These are phyloP conservation scores for Carex sylvatica DNA, from an alignment of 202 grass and related monocot species.

Conservation along the genomic window DNA sequence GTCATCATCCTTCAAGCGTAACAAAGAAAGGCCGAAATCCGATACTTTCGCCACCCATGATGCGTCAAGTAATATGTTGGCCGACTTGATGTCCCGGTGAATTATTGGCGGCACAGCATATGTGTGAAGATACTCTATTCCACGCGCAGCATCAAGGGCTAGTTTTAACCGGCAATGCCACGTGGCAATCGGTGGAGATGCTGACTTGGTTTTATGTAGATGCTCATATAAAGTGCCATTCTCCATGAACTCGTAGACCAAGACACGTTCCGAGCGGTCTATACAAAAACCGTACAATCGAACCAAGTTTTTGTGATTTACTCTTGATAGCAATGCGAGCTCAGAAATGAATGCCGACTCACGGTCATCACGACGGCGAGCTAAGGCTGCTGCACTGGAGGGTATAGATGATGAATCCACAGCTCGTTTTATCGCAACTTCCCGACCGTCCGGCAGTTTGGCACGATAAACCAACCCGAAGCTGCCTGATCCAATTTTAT, in stretches of 20 bases:
- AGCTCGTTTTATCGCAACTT: constrained; percentile 79
- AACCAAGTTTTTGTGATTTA: constrained; percentile 92
- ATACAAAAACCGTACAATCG: constrained; percentile 75
- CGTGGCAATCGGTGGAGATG: constrained; percentile 41
- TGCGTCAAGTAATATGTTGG: constrained; percentile 73
- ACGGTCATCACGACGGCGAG: constrained; percentile 24
- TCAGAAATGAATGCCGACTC: constrained; percentile 76
- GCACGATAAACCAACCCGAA: constrained; percentile 82
- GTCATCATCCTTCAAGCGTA: neutral
- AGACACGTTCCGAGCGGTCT: constrained; percentile 57
- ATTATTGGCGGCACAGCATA: constrained; percentile 88
- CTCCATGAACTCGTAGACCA: constrained; percentile 87
- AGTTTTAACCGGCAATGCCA: constrained; percentile 65
- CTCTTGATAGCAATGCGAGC: constrained; percentile 69
- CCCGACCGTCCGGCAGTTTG: constrained; percentile 49
- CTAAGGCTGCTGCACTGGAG: constrained; percentile 19
- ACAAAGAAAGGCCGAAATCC: constrained; percentile 80
- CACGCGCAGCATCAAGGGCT: constrained; percentile 77
- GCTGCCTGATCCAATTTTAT: constrained; percentile 74
- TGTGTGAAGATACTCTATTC: constrained; percentile 88
- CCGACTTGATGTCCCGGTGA: constrained; percentile 68
- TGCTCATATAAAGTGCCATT: constrained; percentile 77
- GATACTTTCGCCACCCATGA: constrained; percentile 65
- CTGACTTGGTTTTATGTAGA: constrained; percentile 40
- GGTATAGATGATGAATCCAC: constrained; percentile 29